Conservation (phyloP, 2,329 filamentous ascomycete species). For the Aspergillus ruber region DNA sequence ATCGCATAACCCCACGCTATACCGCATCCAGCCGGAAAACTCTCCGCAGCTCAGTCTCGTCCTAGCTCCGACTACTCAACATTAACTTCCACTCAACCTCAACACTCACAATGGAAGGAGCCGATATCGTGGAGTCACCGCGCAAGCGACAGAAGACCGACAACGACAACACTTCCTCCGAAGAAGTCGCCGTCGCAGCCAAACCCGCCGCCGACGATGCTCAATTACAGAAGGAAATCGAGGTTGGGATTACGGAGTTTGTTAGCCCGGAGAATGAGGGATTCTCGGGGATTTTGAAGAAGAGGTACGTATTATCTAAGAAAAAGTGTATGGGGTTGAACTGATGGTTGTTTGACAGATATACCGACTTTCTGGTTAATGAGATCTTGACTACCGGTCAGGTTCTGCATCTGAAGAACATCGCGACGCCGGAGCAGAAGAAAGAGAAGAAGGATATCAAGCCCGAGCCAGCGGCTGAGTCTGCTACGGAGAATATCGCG, state of each 20-base stretch:
- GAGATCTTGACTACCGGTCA: conserved; percentile 72
- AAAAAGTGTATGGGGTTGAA: background rate
- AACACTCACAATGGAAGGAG: conserved; percentile 21
- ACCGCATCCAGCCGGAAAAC: background rate
- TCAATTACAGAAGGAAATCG: conserved; percentile 34
- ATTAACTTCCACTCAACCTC: conserved; percentile 5
- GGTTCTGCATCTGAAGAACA: conserved; percentile 63
- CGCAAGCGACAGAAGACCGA: conserved; percentile 31
- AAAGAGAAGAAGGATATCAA: conserved; percentile 6
- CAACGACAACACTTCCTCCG: conserved; percentile 9
- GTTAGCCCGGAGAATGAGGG: conserved; percentile 52
- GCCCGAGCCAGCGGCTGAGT: conserved; percentile 10
- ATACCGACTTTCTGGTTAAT: conserved; percentile 88
- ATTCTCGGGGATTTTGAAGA: conserved; percentile 62
- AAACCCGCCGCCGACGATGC: conserved; percentile 18
- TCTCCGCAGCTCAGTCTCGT: background rate
- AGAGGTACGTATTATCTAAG: conserved; percentile 41
- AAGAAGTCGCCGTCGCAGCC: conserved; percentile 11
- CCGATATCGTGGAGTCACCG: conserved; percentile 28
- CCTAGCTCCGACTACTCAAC: conserved; percentile 1
- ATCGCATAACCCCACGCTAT: background rate
- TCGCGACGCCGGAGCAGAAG: conserved; percentile 25
- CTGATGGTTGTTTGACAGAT: conserved; percentile 43
- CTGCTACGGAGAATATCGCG: conserved; percentile 6
- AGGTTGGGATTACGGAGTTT: conserved; percentile 59